phyloP scores from a whole-genome alignment of 2,329 filamentous ascomycete species.

The Colletotrichum salicis region DNA sequence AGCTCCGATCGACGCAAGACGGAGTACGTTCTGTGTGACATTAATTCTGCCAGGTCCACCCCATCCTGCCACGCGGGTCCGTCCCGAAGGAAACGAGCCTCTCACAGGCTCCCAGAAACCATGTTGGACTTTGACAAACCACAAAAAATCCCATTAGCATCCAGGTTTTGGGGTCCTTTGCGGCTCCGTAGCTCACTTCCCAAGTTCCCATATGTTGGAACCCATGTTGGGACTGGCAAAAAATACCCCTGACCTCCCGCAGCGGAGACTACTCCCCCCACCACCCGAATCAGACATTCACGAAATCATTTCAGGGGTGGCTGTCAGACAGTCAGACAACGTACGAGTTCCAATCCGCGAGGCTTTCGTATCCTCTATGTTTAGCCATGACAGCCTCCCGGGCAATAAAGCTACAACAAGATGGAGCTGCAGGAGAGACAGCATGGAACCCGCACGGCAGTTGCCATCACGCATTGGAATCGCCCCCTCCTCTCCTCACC shows the following conservation, averaged over 20 bases:
- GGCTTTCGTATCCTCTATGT: neutral
- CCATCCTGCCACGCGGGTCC: conserved; percentile 2
- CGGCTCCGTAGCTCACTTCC: conserved; percentile 2
- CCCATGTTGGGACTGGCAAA: neutral
- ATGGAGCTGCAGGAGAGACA: neutral
- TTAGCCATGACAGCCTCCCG: neutral
- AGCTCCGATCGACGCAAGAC: conserved; percentile 27
- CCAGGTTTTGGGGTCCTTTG: neutral
- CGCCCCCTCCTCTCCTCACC: neutral
- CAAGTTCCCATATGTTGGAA: neutral
- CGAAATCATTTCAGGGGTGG: conserved; percentile 18
- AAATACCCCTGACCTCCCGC: neutral
- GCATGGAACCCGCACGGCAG: neutral
- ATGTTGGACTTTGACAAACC: neutral
- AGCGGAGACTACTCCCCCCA: conserved; percentile 11
- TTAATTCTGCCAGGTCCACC: conserved; percentile 27
- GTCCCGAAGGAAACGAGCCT: conserved; percentile 5
- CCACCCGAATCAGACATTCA: conserved; percentile 19
- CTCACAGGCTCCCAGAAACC: conserved; percentile 9
- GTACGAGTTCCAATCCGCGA: neutral
- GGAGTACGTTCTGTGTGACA: conserved; percentile 23
- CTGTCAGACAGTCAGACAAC: neutral
- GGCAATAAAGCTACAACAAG: conserved; percentile 8
- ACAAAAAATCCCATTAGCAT: neutral
- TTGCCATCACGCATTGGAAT: neutral